Evolutionary conservation across 2,329 filamentous ascomycete genomes (phyloP).

Genomic region (Coleophoma eucalyptorum): DNA sequence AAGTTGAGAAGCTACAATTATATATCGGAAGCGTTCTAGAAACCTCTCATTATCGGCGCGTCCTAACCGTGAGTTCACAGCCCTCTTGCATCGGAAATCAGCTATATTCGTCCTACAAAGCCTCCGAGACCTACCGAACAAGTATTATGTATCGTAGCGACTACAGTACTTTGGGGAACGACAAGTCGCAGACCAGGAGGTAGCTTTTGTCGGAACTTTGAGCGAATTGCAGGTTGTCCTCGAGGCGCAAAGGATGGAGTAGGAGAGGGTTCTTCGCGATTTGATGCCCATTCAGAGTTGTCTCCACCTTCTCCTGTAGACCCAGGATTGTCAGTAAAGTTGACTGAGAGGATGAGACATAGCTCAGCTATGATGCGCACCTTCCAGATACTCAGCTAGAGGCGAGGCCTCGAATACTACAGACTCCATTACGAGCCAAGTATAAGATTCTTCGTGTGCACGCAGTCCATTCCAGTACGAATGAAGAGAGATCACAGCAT

Average conservation of each 20-base stretch:
- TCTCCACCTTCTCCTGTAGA: constrained; percentile 40
- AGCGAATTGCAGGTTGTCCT: constrained; percentile 49
- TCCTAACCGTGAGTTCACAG: constrained; percentile 68
- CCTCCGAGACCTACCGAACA: constrained; percentile 43
- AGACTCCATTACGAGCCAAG: constrained; percentile 65
- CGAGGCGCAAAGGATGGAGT: constrained; percentile 47
- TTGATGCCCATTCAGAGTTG: constrained; percentile 27
- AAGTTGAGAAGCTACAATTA: constrained; percentile 86
- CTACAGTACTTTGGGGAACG: constrained; percentile 33
- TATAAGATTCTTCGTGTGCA: not conserved
- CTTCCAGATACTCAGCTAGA: constrained; percentile 85
- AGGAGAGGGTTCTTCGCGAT: constrained; percentile 17
- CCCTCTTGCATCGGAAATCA: constrained; percentile 43
- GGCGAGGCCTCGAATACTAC: constrained; percentile 84
- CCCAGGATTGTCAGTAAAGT: too few species aligned
- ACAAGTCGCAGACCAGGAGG: constrained; percentile 39
- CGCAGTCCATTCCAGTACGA: not conserved
- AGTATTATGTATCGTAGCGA: constrained; percentile 42
- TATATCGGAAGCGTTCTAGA: constrained; percentile 89
- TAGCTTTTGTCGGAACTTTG: constrained; percentile 48
- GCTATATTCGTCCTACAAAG: constrained; percentile 11
- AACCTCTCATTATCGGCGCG: constrained; percentile 79
- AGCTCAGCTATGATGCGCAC: constrained; percentile 41
- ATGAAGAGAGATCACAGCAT: not conserved
- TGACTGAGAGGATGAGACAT: too few species aligned